A percentile compares a stretch with the other conserved stretches of the same genome.
These are phyloP conservation scores for Ramularia endophylla DNA, from an alignment of 2,329 filamentous ascomycete genomes.

Conservation along the genomic window DNA sequence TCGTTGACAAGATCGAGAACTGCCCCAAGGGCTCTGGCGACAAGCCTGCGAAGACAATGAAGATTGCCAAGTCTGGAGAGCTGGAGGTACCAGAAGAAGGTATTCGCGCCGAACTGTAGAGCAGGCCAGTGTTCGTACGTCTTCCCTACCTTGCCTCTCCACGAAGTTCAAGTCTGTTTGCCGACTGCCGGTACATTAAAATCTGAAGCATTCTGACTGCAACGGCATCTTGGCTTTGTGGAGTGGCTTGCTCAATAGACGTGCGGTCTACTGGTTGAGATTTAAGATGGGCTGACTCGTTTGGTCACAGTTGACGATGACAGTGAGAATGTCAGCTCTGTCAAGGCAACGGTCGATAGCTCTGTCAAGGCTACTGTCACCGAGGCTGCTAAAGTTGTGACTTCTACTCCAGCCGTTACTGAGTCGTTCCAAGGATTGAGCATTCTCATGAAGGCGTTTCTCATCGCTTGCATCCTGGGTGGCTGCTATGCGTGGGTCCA, in stretches of 20 bases:
- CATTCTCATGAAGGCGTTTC: conserved; percentile 40
- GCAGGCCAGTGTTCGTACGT: conserved; percentile 33
- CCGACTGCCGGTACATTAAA: too few relatives aligned
- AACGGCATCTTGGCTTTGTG: too few relatives aligned
- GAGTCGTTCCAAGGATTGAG: conserved; percentile 33
- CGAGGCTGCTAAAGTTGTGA: conserved; percentile 10
- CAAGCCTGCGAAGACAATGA: conserved; percentile 63
- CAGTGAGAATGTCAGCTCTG: not conserved
- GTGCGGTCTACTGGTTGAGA: too few relatives aligned
- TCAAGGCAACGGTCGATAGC: conserved; percentile 6
- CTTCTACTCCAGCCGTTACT: conserved; percentile 1
- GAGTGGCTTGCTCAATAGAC: too few relatives aligned
- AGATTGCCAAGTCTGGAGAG: conserved; percentile 79
- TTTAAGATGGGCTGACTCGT: too few relatives aligned
- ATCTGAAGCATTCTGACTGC: too few relatives aligned
- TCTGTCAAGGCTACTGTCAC: conserved; percentile 10
- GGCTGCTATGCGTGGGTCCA: conserved; percentile 31
- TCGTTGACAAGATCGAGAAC: conserved; percentile 74
- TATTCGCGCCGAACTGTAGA: conserved; percentile 83
- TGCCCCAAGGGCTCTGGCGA: conserved; percentile 59
- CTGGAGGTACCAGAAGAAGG: conserved; percentile 79
- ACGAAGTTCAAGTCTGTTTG: too few relatives aligned
- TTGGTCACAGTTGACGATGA: not conserved
- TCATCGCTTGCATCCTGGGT: conserved; percentile 39
- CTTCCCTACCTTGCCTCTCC: not conserved